Evolutionary conservation across 441 rosid species (phyloP), one percentile per base, ranked within the genome.

Genomic region (Pelargonium myrrhifolium): DNA sequence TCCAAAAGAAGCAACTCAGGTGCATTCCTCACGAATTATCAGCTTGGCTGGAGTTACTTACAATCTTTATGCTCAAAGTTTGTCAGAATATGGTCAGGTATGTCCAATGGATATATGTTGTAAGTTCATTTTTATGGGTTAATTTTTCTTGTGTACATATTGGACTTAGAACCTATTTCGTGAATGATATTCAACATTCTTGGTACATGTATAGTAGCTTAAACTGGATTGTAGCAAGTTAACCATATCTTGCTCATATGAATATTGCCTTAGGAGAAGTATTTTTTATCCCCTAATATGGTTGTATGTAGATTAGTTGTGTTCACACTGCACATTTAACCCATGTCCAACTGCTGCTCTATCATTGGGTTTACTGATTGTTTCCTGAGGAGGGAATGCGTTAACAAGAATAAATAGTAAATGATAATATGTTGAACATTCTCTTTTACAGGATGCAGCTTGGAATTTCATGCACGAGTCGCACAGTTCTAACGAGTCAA

Each of bases 1-100:
- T 65, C 68, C 68, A 42, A 68, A 60, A 69, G 78, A 67, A 71
- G 65, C 37, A 47, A 21, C 43, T n/a, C 26, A 56, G 63, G 35
- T 20, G 60, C 65, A 75, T 51, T 72, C 72, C 45, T 70, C 71
- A 45, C 74, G 60, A 47, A 68, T 39, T 45, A 72, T 80, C 77
- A 80, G 71, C 77, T 63, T 76, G 65, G 77, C 72, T n/a, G 84
- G 86, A 73, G 71, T 71, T 75, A 59, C 72, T 39, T 78, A 83
- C 67, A 65, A 71, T 68, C 82, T 83, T 64, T 70, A 80, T 64
- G 65, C 78, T 2, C 77, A 68, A 67, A 76, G 78, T 69, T 78
- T 76, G 49, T 76, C 77, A 26, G 73, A 75, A 59, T 68, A 80
- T 72, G 82, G 86, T 71, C 84, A 83, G 82, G 86, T 83, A 72